These are phyloP conservation scores for Tilletia walkeri DNA, from an alignment of 1,284 basidiomycete species.

Conservation along the genomic window DNA sequence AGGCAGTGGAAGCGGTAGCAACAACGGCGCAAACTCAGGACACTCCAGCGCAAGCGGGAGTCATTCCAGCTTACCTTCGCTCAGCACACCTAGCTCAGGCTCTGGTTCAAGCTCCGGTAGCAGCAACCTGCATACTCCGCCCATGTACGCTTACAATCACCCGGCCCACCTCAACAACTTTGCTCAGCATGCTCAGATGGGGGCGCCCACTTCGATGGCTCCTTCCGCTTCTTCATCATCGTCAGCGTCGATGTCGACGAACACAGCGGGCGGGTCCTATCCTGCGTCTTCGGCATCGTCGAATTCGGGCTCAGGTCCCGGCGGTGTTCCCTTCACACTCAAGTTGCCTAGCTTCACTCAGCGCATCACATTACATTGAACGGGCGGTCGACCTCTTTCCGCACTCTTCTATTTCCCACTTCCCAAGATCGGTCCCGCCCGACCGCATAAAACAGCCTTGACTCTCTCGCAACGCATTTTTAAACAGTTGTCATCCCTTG, in stretches of 20 bases:
- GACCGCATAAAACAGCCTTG: too few species aligned
- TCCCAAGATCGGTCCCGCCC: neutral
- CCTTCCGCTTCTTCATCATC: neutral
- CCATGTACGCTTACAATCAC: neutral
- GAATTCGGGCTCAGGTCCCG: neutral
- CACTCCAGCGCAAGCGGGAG: neutral
- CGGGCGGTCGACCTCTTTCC: neutral
- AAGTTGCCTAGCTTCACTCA: slow-evolving; percentile 12
- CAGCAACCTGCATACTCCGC: neutral
- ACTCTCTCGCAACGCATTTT: too few species aligned
- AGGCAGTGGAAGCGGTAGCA: neutral
- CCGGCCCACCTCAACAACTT: neutral
- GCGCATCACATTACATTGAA: neutral
- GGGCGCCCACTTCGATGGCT: too few species aligned
- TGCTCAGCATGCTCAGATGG: neutral
- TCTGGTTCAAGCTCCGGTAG: neutral
- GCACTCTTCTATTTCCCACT: neutral
- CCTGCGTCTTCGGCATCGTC: neutral
- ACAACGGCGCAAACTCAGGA: neutral
- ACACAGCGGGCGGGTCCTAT: too few species aligned
- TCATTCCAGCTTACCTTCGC: too few species aligned
- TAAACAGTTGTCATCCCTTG: too few species aligned
- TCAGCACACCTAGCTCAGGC: neutral
- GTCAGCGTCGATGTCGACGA: neutral
- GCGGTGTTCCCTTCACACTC: neutral